Percentiles rank a stretch among this genome's conserved stretches.
Evolutionary conservation across 495 filamentous ascomycete genomes (phyloP).

Genomic region (Glarea lozoyensis): DNA sequence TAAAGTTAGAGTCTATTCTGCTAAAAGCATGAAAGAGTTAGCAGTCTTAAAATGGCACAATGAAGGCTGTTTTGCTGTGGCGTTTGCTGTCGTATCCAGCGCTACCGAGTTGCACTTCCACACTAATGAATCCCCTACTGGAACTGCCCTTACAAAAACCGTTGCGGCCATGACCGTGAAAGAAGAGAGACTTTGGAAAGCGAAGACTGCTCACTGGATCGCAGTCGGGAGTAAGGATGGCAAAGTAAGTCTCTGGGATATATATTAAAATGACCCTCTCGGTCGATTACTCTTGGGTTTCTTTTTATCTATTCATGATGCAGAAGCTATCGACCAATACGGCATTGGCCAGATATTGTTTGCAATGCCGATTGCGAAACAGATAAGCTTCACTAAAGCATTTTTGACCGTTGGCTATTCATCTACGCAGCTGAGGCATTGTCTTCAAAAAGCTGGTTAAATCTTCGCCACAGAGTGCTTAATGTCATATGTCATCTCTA

Average conservation of each 20-base stretch:
- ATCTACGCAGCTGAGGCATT: no score
- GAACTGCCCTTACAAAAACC: slow-evolving; percentile 15
- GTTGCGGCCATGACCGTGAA: slow-evolving; percentile 42
- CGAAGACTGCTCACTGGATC: slow-evolving; percentile 74
- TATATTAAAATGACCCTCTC: no score
- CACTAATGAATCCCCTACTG: not conserved
- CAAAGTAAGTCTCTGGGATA: slow-evolving; percentile 93
- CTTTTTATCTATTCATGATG: no score
- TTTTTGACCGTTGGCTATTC: no score
- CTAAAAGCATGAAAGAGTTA: slow-evolving; percentile 74
- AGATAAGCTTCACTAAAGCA: no score
- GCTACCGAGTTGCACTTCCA: slow-evolving; percentile 3
- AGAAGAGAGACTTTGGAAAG: slow-evolving; percentile 53
- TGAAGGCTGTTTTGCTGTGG: slow-evolving; percentile 78
- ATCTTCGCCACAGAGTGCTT: no score
- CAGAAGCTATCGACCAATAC: no score
- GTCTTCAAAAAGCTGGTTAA: no score
- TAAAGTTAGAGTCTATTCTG: slow-evolving; percentile 68
- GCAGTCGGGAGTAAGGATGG: slow-evolving; percentile 91
- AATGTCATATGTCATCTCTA: no score
- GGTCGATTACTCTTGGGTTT: no score
- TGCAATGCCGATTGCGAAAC: no score
- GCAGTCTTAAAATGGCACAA: slow-evolving; percentile 96
- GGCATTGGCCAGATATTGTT: no score
- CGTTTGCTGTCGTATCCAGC: slow-evolving; percentile 50